Base-by-base conservation (phyloP, 345 rosid genomes). In the Populus simonii region DNA sequence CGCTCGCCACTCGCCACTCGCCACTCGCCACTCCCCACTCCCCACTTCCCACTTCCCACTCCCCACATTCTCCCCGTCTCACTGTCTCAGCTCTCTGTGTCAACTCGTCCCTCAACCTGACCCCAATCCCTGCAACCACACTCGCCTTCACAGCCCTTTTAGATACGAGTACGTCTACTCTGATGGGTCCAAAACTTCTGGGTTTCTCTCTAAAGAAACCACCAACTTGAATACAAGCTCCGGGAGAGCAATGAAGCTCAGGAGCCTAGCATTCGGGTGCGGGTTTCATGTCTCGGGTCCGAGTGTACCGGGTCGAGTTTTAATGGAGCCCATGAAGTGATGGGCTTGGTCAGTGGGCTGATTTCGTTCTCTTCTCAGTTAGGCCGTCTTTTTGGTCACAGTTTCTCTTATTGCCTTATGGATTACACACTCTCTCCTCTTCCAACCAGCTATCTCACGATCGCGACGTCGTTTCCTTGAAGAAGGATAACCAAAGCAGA, bases 331-430 rank as follows among this genome's bases (percentile, higher is more conserved):
- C 89, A 91, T n/a, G 98, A 96, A 11, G 97, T 94, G 0, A 85
- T 94, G 91, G 98, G 98, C 72, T 89, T 94, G 75, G 97, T 97
- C 61, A 89, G 94, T 9, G 93, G 94, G 18, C 87, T 92, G 68
- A 92, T 90, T 72, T 92, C 96, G 12, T 90, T 94, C 55, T 75
- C 97, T 31, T 88, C 97, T 67, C 98, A 91, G 81, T 74, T 94
- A 31, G 94, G 93, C 68, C 98, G 88, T 74, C 93, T 85, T 29
- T 91, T 91, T 31, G 92, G 97, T 12, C 79, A 85, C 84, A 90
- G 81, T 80, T 92, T 94, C 84, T 94, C 97, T 2, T 94, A 94
- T 67, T 94, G 97, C 66, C 92, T 91, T 39, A 85, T 83, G 91
- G 98, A 94, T 72, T 92, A 85, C 86, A 92, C 94, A 3, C 84